Evolutionary conservation across 441 rosid genomes (phyloP).

Genomic region (Aleurites moluccanus): DNA sequence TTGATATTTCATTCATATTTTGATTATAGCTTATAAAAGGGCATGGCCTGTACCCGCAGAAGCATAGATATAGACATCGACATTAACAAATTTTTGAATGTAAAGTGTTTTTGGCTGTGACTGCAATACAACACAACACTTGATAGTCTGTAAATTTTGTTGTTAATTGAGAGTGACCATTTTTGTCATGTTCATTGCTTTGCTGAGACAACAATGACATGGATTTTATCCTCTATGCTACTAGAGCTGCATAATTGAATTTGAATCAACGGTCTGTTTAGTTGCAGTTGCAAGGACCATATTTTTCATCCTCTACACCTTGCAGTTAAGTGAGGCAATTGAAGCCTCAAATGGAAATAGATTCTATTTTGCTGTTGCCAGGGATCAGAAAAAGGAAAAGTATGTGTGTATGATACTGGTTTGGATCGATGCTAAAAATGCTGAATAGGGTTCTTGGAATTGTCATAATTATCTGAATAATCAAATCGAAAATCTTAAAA

Average conservation of each 20-base stretch:
- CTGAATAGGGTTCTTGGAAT: too few relatives aligned
- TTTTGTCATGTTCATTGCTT: neutral
- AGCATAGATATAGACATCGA: slow-evolving; percentile 9
- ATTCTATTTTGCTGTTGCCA: too few relatives aligned
- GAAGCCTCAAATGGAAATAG: neutral
- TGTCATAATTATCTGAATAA: too few relatives aligned
- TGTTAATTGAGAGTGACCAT: neutral
- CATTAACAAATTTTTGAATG: neutral
- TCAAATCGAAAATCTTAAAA: too few relatives aligned
- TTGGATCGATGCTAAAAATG: too few relatives aligned
- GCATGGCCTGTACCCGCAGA: neutral
- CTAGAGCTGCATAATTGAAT: neutral
- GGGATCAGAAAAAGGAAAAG: too few relatives aligned
- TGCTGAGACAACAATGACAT: neutral
- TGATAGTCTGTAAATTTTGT: neutral
- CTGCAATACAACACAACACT: slow-evolving; percentile 1
- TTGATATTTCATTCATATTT: slow-evolving; percentile 2
- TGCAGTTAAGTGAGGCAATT: neutral
- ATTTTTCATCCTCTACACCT: neutral
- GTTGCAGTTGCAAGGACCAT: too few relatives aligned
- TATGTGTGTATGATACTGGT: too few relatives aligned
- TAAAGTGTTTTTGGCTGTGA: slow-evolving; percentile 16
- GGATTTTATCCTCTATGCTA: neutral
- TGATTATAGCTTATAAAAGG: slow-evolving; percentile 12
- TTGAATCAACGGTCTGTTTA: too few relatives aligned